Evolutionary conservation across 345 rosid species (phyloP), one percentile per base, ranked within the genome.

Genomic region (Eucalyptus marginata): DNA sequence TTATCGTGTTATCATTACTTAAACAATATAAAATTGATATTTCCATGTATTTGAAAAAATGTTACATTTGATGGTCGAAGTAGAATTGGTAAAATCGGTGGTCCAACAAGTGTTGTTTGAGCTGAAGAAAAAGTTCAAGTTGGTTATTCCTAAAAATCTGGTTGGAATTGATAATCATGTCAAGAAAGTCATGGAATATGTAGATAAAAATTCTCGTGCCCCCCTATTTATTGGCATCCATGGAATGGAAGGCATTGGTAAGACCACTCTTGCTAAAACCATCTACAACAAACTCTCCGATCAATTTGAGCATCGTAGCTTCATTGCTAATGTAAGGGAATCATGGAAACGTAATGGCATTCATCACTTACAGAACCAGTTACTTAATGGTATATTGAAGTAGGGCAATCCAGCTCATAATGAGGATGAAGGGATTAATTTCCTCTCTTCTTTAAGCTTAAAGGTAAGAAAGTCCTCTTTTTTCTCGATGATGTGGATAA

Each of bases 401-500:
- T 5, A 16, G 16, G 3, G 4, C 4, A 7, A 7, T 15, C 6
- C 0, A 66, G 79, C 16, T 31, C 6, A 1, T 31, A 15, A 7
- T 31, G 8, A 2, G 22, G 43, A 16, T 31, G 6, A 66, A 16
- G 79, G 36, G 36, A 36, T 36, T 36, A 36, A 36, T 9, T 4
- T 66, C 79, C 22, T 66, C 6, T 15, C 79, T 7, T 66, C 79
- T 11, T n/a, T n/a, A 54, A 43, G 62, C 43, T 88, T 90, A 86
- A 64, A 76, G 85, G 43, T 59, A 83, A 49, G 89, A 92, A 90
- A 76, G 80, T 49, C 25, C 90, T 88, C 52, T 46, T 87, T 71
- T 36, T 87, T 54, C 85, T 58, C 24, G 89, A 51, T 83, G 88
- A 88, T 13, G 33, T 59, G 29, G 87, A 31, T 46, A 25, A 47